phyloP scores from a whole-genome alignment of 2,329 filamentous ascomycete genomes.

The Tolypocladium album region DNA sequence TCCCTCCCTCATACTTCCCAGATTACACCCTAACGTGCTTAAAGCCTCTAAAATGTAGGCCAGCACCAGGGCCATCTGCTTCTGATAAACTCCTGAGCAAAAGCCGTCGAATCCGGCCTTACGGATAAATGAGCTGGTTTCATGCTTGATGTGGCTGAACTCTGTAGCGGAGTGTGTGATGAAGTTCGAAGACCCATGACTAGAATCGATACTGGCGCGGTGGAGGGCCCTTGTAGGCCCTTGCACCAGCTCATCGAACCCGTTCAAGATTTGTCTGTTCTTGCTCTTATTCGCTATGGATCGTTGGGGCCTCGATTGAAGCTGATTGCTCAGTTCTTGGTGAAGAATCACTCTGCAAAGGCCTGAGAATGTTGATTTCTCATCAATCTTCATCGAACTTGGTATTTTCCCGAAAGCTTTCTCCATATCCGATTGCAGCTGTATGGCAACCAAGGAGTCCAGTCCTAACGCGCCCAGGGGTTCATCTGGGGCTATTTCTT shows the following conservation, averaged over 20 bases:
- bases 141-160: neutral
- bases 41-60: neutral
- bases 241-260: neutral
- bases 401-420: neutral
- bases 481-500: neutral
- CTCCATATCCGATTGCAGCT: slow-evolving; percentile 1
- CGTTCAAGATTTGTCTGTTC: neutral
- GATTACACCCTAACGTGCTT: neutral
- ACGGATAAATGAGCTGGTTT: neutral
- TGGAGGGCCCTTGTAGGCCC: no score
- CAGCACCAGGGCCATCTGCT: neutral
- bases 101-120: neutral
- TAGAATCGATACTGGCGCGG: neutral
- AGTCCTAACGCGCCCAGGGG: neutral
- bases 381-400: neutral
- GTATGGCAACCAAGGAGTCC: neutral
- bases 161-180: neutral
- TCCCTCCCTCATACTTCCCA: neutral
- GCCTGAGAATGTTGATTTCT: neutral
- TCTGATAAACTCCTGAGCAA: neutral
- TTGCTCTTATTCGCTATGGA: neutral
- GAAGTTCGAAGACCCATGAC: neutral
- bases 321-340: neutral
- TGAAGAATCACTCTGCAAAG: neutral
- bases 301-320: neutral